Evolutionary conservation across 2,329 filamentous ascomycete species (phyloP).

Genomic region (Celoporthe dispersa): DNA sequence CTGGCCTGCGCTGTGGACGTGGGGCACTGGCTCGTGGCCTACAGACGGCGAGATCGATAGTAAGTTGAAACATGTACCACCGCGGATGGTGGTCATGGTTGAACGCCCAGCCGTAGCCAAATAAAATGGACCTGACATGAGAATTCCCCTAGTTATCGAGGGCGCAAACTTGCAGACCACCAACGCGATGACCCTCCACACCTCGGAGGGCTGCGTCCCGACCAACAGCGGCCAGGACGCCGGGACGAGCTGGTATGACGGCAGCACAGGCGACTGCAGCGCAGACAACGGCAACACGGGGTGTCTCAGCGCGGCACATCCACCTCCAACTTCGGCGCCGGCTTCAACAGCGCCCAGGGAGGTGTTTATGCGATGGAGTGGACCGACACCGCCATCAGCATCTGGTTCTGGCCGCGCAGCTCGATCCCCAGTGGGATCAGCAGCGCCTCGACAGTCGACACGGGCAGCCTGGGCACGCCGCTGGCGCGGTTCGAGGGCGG

Average conservation of each 20-base stretch:
- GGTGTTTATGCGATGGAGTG: conserved; percentile 79
- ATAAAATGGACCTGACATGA: neutral
- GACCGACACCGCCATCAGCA: conserved; percentile 70
- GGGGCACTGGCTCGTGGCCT: conserved; percentile 72
- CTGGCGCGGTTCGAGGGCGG: conserved; percentile 68
- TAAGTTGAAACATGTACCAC: too few relatives aligned
- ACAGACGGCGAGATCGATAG: conserved; percentile 73
- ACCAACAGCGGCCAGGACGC: conserved; percentile 48
- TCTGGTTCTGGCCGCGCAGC: conserved; percentile 81
- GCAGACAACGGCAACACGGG: conserved; percentile 55
- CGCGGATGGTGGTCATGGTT: too few relatives aligned
- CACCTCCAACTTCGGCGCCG: conserved; percentile 64
- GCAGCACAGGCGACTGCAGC: conserved; percentile 56
- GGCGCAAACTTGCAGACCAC: conserved; percentile 67
- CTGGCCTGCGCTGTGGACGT: conserved; percentile 76
- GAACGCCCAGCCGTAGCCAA: too few relatives aligned
- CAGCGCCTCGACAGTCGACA: conserved; percentile 60
- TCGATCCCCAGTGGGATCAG: conserved; percentile 28
- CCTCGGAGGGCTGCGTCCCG: conserved; percentile 62
- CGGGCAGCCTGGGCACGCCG: conserved; percentile 69
- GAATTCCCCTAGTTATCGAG: conserved; percentile 61
- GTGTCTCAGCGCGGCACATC: conserved; percentile 59
- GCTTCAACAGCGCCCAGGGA: conserved; percentile 71
- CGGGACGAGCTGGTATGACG: conserved; percentile 36
- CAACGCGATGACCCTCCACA: conserved; percentile 72